phyloP scores from a whole-genome alignment of 2,329 filamentous ascomycete species.

The Dactylonectria macrodidyma region DNA sequence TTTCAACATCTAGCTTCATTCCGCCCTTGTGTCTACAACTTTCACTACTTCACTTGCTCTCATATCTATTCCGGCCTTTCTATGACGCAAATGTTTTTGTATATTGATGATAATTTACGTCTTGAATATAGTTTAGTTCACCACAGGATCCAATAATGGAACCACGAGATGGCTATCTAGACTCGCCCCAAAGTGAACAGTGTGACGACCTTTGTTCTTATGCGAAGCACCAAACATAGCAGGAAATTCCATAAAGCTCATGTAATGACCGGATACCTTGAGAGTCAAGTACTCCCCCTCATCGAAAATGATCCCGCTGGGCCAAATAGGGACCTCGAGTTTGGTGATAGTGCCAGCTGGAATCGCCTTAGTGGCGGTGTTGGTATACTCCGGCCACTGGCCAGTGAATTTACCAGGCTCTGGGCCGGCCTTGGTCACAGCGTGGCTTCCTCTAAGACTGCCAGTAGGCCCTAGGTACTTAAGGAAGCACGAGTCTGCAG shows the following conservation, averaged over 20 bases:
- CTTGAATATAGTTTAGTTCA: no score
- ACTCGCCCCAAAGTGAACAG: background rate
- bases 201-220: constrained; percentile 14
- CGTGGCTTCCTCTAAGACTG: constrained; percentile 11
- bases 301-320: constrained; percentile 5
- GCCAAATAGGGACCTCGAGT: constrained; percentile 10
- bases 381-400: constrained; percentile 6
- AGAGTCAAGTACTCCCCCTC: background rate
- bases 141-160: constrained; percentile 4
- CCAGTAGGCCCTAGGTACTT: constrained; percentile 14
- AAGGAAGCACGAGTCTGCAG: background rate
- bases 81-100: no score
- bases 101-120: background rate
- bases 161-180: constrained; percentile 5
- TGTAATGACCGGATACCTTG: constrained; percentile 11
- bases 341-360: constrained; percentile 4
- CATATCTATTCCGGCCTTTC: no score
- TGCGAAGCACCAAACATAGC: background rate
- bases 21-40: no score
- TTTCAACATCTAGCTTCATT: no score
- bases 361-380: background rate
- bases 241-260: constrained; percentile 14
- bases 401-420: background rate
- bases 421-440: background rate
- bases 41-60: no score